Evolutionary conservation across 352 stramenopile genomes (phyloP), one percentile per base, ranked within the genome.

Genomic region (Peronospora destructor): DNA sequence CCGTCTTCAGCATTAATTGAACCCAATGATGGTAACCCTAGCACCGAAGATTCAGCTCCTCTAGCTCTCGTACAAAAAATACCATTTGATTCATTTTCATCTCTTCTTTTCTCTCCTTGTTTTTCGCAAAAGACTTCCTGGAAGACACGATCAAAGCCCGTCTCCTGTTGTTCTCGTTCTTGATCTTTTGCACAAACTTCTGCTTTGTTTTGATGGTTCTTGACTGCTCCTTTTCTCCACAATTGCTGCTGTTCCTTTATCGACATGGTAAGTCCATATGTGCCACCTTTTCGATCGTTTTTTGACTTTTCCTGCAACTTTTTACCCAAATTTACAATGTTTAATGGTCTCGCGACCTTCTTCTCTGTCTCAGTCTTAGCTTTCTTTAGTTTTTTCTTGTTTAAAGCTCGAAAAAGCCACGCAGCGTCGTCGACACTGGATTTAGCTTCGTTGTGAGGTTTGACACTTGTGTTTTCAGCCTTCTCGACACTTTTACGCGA

Each of bases 131-230:
- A 81, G 7, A 79, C 50, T 19, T 84, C 70, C 16, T 75, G 56
- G 46, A 79, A 84, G 10, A 77, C 72, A 9, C 64, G 49, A 14
- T 81, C 72, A 11, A 84, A 84, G n/a, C 59, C 49, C 23, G 48
- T 64, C 25, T 79, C 65, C 38, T 66, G 65, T 6, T 41, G 66
- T 36, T 66, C 61, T 52, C 55, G 55, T 45, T 64, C 40, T 32
- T 71, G 56, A 26, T 75, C 50, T 9, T 64, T 68, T 12, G 44
- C 40, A 14, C 12, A 32, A 30, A 49, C 48, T 35, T 45, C 30
- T 6, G 37, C 51, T 14, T 66, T 50, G 8, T 63, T 39, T 11
- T 48, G 39, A 28, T 26, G 28, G 41, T 60, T 68, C 30, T 58
- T 70, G 4, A 19, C 13, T 33, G 54, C 49, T 26, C 54, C 49